Percentiles rank a stretch among this genome's conserved stretches.
These are phyloP conservation scores for Fusarium irregulare DNA, from an alignment of 2,329 filamentous ascomycete species.

Conservation along the genomic window DNA sequence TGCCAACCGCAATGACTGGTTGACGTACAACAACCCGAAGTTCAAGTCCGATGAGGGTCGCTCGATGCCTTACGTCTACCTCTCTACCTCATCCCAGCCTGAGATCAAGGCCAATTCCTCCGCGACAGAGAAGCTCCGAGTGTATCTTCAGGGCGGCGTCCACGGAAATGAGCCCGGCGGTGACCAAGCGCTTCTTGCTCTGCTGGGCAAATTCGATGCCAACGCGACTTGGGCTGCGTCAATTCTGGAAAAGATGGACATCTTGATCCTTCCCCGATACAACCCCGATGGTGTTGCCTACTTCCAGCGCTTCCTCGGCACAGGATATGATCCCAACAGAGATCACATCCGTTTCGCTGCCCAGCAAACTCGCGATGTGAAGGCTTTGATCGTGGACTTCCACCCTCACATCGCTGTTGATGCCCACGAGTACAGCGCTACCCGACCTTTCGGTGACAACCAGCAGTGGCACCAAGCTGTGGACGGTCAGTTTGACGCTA, in stretches of 20 bases:
- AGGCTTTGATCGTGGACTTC: constrained; percentile 38
- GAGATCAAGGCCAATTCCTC: constrained; percentile 30
- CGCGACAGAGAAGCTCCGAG: constrained; percentile 38
- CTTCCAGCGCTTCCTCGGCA: constrained; percentile 46
- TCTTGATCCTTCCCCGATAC: constrained; percentile 46
- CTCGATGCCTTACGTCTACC: constrained; percentile 37
- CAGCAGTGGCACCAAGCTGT: constrained; percentile 41
- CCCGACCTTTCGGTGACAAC: constrained; percentile 40
- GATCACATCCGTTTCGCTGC: constrained; percentile 46
- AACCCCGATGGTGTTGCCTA: constrained; percentile 47
- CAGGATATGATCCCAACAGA: constrained; percentile 45
- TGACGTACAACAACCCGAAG: constrained; percentile 39
- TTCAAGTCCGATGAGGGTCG: constrained; percentile 42
- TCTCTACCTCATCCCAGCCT: constrained; percentile 22
- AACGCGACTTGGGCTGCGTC: constrained; percentile 43
- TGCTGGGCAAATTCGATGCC: constrained; percentile 46
- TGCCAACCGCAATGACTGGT: constrained; percentile 38
- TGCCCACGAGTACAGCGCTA: constrained; percentile 45
- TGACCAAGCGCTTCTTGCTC: constrained; percentile 44
- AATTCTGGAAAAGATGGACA: constrained; percentile 45
- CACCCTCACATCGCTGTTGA: constrained; percentile 45
- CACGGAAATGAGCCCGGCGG: constrained; percentile 47
- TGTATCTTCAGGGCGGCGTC: constrained; percentile 46
- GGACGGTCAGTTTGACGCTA: constrained; percentile 44
- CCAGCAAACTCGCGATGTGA: constrained; percentile 44